Evolutionary conservation across 177 flowering plant species (phyloP), one percentile per base, ranked within the genome.

Genomic region (Tripterygium wilfordii): DNA sequence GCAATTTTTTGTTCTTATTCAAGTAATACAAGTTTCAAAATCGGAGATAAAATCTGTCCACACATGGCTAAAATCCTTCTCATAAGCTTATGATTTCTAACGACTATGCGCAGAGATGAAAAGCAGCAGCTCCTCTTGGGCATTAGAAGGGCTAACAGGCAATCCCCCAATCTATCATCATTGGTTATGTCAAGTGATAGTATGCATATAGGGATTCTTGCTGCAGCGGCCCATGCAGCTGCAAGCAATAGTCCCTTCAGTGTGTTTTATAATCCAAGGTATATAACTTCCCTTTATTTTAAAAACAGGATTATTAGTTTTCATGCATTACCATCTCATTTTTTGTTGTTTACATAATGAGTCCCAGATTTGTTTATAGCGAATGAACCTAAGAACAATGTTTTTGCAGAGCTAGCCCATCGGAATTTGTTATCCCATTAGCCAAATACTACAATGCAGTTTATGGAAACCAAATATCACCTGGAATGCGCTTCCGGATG

Each of bases 401-500:
- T n/a, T n/a, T n/a, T 5, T 47, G 58, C 77, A 92, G 98, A 72
- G 90, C 96, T 49, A 92, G 98, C 57, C 96, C 94, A 21, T 88
- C 98, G 10, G 98, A 92, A 58, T 92, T 88, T 68, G 96, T 92
- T 36, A 75, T 92, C 37, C 96, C 98, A 29, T 70, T 92, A 32
- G 96, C 98, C 58, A 92, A 92, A 71, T 92, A 84, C 63, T 78
- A 86, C 74, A 88, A 84, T 65, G 85, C 96, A 18, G 75, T 77
- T 10, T 78, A 70, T 48, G 60, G 79, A 61, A 72, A 78, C 61
- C 98, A 92, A 72, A 61, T 92, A 53, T 84, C 98, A 30, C 87
- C 74, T 21, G 96, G 96, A 41, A 92, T 92, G 98, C 90, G 98
- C 12, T 92, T 92, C 45, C 73, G 98, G 36, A 92, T 92, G 98